phyloP scores from a whole-genome alignment of 1,284 basidiomycete genomes.

The Amylostereum areolatum region DNA sequence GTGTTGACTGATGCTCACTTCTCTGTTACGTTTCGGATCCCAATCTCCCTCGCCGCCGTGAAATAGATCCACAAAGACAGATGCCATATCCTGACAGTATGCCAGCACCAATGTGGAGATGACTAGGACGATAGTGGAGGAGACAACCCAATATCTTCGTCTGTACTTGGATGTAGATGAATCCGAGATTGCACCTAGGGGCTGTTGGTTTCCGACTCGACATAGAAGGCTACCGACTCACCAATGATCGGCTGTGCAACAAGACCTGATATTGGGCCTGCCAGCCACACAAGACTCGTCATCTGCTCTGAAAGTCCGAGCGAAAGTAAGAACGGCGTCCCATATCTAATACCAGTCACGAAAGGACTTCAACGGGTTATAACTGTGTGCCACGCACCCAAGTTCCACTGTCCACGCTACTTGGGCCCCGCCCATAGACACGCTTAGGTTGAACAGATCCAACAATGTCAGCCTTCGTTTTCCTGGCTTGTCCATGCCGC shows the following conservation, averaged over 20 bases:
- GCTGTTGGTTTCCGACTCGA: neutral
- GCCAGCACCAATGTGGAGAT: constrained; percentile 75
- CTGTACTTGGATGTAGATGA: constrained; percentile 85
- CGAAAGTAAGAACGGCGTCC: constrained; percentile 87
- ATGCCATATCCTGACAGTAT: constrained; percentile 75
- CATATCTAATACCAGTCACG: constrained; percentile 56
- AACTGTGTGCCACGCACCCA: constrained; percentile 46
- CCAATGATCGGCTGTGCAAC: constrained; percentile 95
- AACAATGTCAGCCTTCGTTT: constrained; percentile 51
- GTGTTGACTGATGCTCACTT: constrained; percentile 34
- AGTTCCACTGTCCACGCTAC: constrained; percentile 90
- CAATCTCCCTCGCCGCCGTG: constrained; percentile 81
- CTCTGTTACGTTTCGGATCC: constrained; percentile 71
- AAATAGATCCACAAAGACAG: constrained; percentile 72
- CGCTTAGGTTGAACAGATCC: constrained; percentile 70
- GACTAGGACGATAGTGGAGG: constrained; percentile 73
- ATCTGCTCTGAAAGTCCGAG: constrained; percentile 88
- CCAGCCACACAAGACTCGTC: constrained; percentile 95
- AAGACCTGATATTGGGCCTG: constrained; percentile 90
- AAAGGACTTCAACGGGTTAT: neutral
- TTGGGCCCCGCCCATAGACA: constrained; percentile 90
- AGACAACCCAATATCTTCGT: constrained; percentile 84
- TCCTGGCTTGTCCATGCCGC: constrained; percentile 11
- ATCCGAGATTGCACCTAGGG: constrained; percentile 85
- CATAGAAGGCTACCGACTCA: constrained; percentile 22